Conservation (phyloP, 495 filamentous ascomycete genomes). For the Penicilliopsis zonata region DNA sequence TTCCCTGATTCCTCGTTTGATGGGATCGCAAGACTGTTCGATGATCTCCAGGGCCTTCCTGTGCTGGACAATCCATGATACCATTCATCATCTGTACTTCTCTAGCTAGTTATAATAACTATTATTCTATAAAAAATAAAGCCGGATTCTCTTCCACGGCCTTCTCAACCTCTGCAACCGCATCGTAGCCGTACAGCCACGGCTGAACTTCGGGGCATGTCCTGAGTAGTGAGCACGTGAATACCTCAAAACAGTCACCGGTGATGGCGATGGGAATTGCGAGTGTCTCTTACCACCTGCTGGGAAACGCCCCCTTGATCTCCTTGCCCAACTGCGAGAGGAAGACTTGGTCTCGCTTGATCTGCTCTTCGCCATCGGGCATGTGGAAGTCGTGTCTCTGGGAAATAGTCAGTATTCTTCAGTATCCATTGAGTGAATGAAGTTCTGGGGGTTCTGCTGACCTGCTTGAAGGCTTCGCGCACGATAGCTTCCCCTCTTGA, state of each 20-base stretch:
- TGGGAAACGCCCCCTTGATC: conserved; percentile 40
- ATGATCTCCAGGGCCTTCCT: conserved; percentile 24
- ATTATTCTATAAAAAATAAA: conserved; percentile 15
- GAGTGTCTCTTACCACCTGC: conserved; percentile 40
- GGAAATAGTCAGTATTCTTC: not conserved
- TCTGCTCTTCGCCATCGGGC: conserved; percentile 41
- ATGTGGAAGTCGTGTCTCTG: conserved; percentile 50
- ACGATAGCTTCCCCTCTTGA: conserved; percentile 45
- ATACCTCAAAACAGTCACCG: conserved; percentile 1
- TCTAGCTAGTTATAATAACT: too few species aligned
- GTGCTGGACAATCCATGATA: conserved; percentile 18
- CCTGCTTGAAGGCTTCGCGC: conserved; percentile 34
- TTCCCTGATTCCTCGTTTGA: not conserved
- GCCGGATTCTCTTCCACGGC: conserved; percentile 26
- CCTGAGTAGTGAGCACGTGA: too few species aligned
- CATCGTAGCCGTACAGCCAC: conserved; percentile 53
- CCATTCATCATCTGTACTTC: not conserved
- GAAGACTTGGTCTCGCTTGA: conserved; percentile 37
- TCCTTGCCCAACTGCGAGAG: conserved; percentile 27
- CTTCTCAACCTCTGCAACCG: conserved; percentile 41
- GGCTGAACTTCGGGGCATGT: conserved; percentile 46
- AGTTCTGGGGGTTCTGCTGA: conserved; percentile 2
- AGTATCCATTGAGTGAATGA: not conserved
- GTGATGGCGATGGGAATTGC: not conserved
- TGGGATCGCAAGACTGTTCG: conserved; percentile 26